phyloP scores from a whole-genome alignment of 352 stramenopile species.

The Phytophthora citricola region DNA sequence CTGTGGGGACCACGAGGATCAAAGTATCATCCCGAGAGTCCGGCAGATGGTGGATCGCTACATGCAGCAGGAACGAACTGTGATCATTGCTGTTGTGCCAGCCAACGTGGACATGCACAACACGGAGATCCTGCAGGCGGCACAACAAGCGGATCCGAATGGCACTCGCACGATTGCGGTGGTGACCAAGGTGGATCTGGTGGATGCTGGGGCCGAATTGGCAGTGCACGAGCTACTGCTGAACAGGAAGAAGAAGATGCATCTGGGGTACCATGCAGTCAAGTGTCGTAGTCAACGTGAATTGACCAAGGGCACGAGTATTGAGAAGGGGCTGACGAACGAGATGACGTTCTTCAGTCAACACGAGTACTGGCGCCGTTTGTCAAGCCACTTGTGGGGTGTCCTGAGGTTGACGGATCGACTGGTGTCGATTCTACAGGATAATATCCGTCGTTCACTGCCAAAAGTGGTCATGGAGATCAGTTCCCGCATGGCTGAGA shows the following conservation, averaged over 20 bases:
- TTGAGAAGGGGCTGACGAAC: slow-evolving; percentile 54
- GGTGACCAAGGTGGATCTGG: slow-evolving; percentile 90
- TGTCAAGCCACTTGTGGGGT: slow-evolving; percentile 44
- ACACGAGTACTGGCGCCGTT: slow-evolving; percentile 53
- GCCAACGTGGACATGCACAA: slow-evolving; percentile 89
- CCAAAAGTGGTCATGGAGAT: slow-evolving; percentile 59
- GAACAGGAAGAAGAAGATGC: slow-evolving; percentile 74
- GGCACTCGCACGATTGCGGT: slow-evolving; percentile 86
- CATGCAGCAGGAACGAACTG: slow-evolving; percentile 75
- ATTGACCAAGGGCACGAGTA: slow-evolving; percentile 57
- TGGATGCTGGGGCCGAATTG: slow-evolving; percentile 79
- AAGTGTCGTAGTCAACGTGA: slow-evolving; percentile 84
- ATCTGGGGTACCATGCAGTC: slow-evolving; percentile 85
- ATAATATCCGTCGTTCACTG: slow-evolving; percentile 55
- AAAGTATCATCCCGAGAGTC: slow-evolving; percentile 68
- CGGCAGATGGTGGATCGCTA: slow-evolving; percentile 77
- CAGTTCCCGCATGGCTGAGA: slow-evolving; percentile 27
- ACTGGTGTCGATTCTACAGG: slow-evolving; percentile 56
- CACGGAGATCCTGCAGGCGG: slow-evolving; percentile 80
- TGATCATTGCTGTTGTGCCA: slow-evolving; percentile 89
- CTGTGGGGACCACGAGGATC: slow-evolving; percentile 70
- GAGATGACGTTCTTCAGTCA: slow-evolving; percentile 67
- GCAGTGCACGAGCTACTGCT: slow-evolving; percentile 76
- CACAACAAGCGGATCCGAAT: slow-evolving; percentile 67
- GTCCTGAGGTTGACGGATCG: slow-evolving; percentile 39